phyloP scores from a whole-genome alignment of 352 stramenopile genomes.

The Phytophthora fragariaefolia region DNA sequence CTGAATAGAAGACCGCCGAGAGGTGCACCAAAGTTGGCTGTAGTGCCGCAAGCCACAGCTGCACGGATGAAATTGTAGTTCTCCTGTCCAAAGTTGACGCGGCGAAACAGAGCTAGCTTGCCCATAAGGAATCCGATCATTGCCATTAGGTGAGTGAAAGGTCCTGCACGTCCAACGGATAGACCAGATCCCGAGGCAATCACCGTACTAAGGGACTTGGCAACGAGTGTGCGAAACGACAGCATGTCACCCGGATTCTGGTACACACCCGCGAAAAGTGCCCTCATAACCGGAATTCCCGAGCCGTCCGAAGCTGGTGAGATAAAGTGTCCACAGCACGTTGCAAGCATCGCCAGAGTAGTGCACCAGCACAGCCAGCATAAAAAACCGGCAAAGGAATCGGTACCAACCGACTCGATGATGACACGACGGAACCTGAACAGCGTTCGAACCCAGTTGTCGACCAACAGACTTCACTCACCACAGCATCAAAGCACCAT shows the following conservation, averaged over 20 bases:
- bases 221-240: conserved; percentile 72
- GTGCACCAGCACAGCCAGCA: conserved; percentile 76
- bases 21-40: conserved; percentile 82
- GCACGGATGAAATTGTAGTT: conserved; percentile 80
- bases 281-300: conserved; percentile 83
- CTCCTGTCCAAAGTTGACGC: conserved; percentile 75
- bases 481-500: not conserved
- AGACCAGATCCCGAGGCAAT: conserved; percentile 72
- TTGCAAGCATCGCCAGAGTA: conserved; percentile 57
- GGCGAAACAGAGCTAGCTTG: conserved; percentile 71
- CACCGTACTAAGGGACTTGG: conserved; percentile 75
- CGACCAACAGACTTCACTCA: conserved; percentile 61
- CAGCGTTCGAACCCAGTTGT: conserved; percentile 74
- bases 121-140: conserved; percentile 77
- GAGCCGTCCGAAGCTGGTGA: conserved; percentile 75
- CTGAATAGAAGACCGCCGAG: conserved; percentile 83
- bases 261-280: conserved; percentile 82
- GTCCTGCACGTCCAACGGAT: conserved; percentile 72
- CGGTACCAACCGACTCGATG: conserved; percentile 61
- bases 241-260: conserved; percentile 82
- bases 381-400: conserved; percentile 71
- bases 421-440: conserved; percentile 64
- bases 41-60: conserved; percentile 81
- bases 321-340: conserved; percentile 65
- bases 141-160: conserved; percentile 80